Conservation (phyloP, 2,329 filamentous ascomycete genomes). For the Scedosporium apiospermum region DNA sequence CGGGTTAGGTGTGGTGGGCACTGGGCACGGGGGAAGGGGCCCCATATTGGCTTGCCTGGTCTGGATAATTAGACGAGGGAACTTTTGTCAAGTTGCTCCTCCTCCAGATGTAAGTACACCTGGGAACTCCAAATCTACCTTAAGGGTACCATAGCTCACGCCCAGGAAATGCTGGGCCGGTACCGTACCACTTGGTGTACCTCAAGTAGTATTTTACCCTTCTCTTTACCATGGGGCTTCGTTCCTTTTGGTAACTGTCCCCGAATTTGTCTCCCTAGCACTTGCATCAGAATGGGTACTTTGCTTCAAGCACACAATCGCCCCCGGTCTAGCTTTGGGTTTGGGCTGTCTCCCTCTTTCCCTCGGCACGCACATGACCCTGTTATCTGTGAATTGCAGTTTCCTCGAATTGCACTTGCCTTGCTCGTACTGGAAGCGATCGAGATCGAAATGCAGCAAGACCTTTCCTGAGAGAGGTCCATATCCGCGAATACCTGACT, state of each 20-base stretch:
- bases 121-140: background rate
- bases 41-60: slow-evolving; percentile 4
- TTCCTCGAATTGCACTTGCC: background rate
- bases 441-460: no score
- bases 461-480: no score
- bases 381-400: background rate
- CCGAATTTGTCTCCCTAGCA: background rate
- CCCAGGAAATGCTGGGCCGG: background rate
- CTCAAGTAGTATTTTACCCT: background rate
- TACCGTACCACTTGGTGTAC: background rate
- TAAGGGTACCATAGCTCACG: background rate
- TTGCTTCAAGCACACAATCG: background rate
- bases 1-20: background rate
- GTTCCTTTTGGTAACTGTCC: background rate
- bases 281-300: background rate
- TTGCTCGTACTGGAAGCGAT: background rate
- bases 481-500: no score
- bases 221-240: background rate
- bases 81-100: slow-evolving; percentile 4
- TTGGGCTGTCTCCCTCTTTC: background rate
- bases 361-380: background rate
- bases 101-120: background rate
- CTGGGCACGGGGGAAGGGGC: background rate
- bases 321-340: background rate
- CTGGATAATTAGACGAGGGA: slow-evolving; percentile 7